Base-by-base conservation (phyloP, 108 stramenopile genomes). In the Fistulifera solaris region DNA sequence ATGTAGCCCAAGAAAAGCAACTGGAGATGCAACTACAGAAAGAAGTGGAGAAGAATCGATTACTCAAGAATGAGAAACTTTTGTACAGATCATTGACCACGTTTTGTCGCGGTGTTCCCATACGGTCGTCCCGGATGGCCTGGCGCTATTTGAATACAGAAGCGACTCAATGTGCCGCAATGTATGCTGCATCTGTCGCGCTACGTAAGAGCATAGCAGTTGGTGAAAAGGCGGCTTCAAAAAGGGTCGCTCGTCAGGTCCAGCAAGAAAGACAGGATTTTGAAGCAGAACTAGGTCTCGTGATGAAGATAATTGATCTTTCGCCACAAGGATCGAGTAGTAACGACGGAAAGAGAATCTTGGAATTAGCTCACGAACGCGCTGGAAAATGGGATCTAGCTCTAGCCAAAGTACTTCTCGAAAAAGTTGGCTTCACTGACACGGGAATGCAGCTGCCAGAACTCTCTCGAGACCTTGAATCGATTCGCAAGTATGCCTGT, bases 391-490 rank as follows among this genome's bases (percentile, higher is more conserved):
- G 89, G 89, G 63, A 90, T 54, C 62, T 80, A 21, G 64, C 75
- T 40, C 40, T 83, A 5, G 73, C 84, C 13, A 57, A 75, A 61
- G 63, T 76, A n/a, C 68, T 90, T 25, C 66, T 90, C 73, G 76
- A 82, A 52, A 82, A 83, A 24, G 73, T 83, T 2, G 89, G 85
- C 1, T 71, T 87, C 14, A 57, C 58, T 49, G 84, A 90, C 70
- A 75, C 82, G 38, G 78, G 77, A 44, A 80, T 90, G 2, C 75
- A 72, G 41, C 71, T 86, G 44, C 80, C 86, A 66, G 85, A 84
- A 62, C 81, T 83, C 27, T 80, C 89, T 22, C 68, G 80, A 41
- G 84, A 86, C 43, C 62, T 90, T 41, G 67, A 82, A 22, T 54
- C 75, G 52, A 78, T 90, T 14, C 68, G 80, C 12, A 84, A 85